These are phyloP conservation scores for Eremothecium coryli DNA, from an alignment of 1,139 yeast genomes.

Conservation along the genomic window DNA sequence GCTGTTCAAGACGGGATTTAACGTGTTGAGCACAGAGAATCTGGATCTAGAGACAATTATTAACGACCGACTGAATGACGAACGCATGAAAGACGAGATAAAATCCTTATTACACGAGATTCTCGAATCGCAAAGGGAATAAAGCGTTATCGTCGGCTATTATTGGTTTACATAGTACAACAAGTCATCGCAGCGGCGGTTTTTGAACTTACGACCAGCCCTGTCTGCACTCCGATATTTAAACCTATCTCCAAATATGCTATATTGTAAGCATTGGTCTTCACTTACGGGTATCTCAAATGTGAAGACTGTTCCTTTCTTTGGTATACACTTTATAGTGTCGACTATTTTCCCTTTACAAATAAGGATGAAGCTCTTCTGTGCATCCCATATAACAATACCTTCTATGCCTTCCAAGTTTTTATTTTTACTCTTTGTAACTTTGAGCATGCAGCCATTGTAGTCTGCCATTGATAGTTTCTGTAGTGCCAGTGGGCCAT, in stretches of 20 bases:
- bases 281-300: conserved; percentile 40
- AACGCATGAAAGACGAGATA: conserved; percentile 15
- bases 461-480: conserved; percentile 74
- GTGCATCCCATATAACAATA: conserved; percentile 81
- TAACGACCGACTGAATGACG: conserved; percentile 15
- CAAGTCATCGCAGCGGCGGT: conserved; percentile 60
- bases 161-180: conserved; percentile 18
- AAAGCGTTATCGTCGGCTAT: neutral
- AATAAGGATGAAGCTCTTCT: conserved; percentile 60
- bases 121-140: conserved; percentile 1
- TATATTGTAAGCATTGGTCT: conserved; percentile 41
- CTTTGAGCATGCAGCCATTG: conserved; percentile 64
- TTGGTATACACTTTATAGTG: conserved; percentile 48
- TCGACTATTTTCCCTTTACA: conserved; percentile 44
- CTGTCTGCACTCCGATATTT: conserved; percentile 72
- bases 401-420: conserved; percentile 61
- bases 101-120: conserved; percentile 9
- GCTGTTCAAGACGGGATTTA: conserved; percentile 23
- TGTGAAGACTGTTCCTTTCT: conserved; percentile 50
- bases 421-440: conserved; percentile 48
- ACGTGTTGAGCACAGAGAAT: conserved; percentile 15
- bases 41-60: conserved; percentile 15
- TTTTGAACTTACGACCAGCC: conserved; percentile 77
- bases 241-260: conserved; percentile 72
- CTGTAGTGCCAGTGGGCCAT: conserved; percentile 32